Evolutionary conservation across 2,329 filamentous ascomycete species (phyloP), one percentile per base, ranked within the genome.

Genomic region (Diaporthe ampelina): DNA sequence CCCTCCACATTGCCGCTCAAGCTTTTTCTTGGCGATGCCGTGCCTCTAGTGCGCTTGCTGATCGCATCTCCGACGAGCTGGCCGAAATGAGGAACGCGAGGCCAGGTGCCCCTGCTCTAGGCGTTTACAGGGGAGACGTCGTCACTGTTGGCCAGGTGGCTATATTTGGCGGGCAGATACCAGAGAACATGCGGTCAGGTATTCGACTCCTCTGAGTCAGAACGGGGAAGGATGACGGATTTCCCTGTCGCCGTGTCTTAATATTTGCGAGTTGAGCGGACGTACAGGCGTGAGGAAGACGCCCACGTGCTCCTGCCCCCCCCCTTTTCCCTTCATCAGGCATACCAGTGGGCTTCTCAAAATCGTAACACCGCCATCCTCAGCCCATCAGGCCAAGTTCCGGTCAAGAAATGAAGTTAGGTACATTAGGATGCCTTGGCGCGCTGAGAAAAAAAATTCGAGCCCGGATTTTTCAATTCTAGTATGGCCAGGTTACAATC

Each of bases 1-100:
- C 43, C 40, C 32, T 45, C 59, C 59, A 65, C 59, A 40, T 4
- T 65, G 43, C 43, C 40, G 43, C 26, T 29, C 59, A 65, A 65
- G 59, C 59, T 63, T 65, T 57, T 48, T 10, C 59, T 65, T 65
- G 59, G 59, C 59, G 59, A 65, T 65, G 59, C 59, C 35, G 26
- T 50, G 21, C 40, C 40, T 21, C 32, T 45, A 65, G 35, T 37
- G 35, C 35, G 35, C 19, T 21, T 32, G 59, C 26, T 65, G 59
- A n/a, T 43, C 26, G 40, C 59, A 48, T 65, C 19, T 35, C 43
- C 59, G 59, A 11, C 43, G 26, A 6, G 19, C 40, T 48, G 17
- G 40, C 26, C 59, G 59, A 48, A 48, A 65, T 65, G 59, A 65
- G 59, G 26, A 65, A 48, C n/a, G 59, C 17, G 26, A 48, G 40